These are phyloP conservation scores for Ophiostoma himal-ulmi DNA, from an alignment of 2,329 filamentous ascomycete genomes.

Conservation along the genomic window DNA sequence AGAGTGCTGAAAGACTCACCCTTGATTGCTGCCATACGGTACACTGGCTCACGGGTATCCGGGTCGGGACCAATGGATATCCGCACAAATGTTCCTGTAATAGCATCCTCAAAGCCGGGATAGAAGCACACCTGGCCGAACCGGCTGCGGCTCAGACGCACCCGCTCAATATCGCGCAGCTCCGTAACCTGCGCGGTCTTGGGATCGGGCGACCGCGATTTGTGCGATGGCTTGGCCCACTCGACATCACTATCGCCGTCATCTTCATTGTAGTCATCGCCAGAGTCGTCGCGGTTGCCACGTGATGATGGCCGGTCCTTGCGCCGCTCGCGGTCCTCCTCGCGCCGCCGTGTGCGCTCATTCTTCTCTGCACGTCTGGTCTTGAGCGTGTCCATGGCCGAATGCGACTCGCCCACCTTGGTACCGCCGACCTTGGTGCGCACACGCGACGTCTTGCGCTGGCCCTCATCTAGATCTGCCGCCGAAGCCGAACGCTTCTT, in stretches of 20 bases:
- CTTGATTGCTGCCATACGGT: conserved; percentile 85
- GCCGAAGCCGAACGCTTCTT: conserved; percentile 73
- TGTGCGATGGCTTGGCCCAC: conserved; percentile 53
- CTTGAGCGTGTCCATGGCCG: conserved; percentile 65
- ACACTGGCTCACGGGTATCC: conserved; percentile 66
- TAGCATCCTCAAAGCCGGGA: conserved; percentile 76
- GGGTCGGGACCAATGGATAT: conserved; percentile 75
- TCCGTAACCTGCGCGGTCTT: conserved; percentile 66
- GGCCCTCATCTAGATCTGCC: conserved; percentile 71
- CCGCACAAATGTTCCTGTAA: conserved; percentile 78
- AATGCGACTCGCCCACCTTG: conserved; percentile 61
- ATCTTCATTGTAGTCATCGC: conserved; percentile 52
- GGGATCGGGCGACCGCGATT: conserved; percentile 47
- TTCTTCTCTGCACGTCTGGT: conserved; percentile 59
- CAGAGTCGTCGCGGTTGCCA: conserved; percentile 26
- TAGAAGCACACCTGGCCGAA: conserved; percentile 92
- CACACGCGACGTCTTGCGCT: conserved; percentile 67
- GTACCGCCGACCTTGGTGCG: conserved; percentile 61
- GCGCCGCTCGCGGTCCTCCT: conserved; percentile 57
- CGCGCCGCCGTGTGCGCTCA: conserved; percentile 57
- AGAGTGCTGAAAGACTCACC: conserved; percentile 42
- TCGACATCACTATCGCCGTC: conserved; percentile 70
- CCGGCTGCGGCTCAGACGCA: conserved; percentile 75
- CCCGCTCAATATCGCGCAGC: conserved; percentile 74
- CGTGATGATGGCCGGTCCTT: conserved; percentile 42